These are phyloP conservation scores for Picea glauca DNA, from an alignment of 75 land plant genomes.

Conservation along the genomic window DNA sequence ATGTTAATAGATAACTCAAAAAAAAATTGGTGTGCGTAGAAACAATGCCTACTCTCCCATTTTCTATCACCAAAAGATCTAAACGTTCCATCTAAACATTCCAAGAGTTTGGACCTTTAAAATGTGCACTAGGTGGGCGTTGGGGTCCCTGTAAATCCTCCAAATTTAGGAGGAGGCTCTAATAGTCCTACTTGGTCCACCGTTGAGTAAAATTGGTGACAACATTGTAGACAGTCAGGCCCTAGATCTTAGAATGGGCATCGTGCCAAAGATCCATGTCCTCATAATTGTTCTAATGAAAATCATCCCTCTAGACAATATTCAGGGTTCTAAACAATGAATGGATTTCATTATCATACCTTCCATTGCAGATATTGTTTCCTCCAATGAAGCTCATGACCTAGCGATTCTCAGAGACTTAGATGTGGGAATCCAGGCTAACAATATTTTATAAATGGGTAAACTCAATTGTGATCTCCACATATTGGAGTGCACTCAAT, in stretches of 20 bases:
- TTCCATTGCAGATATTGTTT: slow-evolving; percentile 73
- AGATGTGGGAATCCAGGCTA: slow-evolving; percentile 20
- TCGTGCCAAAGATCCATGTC: slow-evolving; percentile 55
- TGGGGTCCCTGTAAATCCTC: neutral
- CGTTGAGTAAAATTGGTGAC: slow-evolving; percentile 67
- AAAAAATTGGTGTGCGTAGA: too few relatives aligned
- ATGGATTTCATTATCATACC: slow-evolving; percentile 71
- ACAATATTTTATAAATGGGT: slow-evolving; percentile 49
- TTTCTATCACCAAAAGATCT: too few relatives aligned
- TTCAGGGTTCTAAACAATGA: slow-evolving; percentile 58
- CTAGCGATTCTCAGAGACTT: slow-evolving; percentile 10
- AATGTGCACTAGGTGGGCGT: slow-evolving; percentile 6
- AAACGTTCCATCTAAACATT: slow-evolving; percentile 26
- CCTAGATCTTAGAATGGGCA: slow-evolving; percentile 57
- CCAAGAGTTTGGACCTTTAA: slow-evolving; percentile 26
- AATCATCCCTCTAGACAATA: slow-evolving; percentile 41
- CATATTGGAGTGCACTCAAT: slow-evolving; percentile 21
- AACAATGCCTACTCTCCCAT: too few relatives aligned
- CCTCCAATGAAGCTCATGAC: slow-evolving; percentile 78
- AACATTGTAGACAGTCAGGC: slow-evolving; percentile 65
- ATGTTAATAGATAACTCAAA: too few relatives aligned
- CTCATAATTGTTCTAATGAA: slow-evolving; percentile 56
- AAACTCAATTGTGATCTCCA: slow-evolving; percentile 27
- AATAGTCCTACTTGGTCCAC: slow-evolving; percentile 60
- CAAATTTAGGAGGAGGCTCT: slow-evolving; percentile 24